Percentiles rank a stretch among this genome's conserved stretches.
These are phyloP conservation scores for Avena insularis DNA, from an alignment of 176 grass and related monocot species.

Conservation along the genomic window DNA sequence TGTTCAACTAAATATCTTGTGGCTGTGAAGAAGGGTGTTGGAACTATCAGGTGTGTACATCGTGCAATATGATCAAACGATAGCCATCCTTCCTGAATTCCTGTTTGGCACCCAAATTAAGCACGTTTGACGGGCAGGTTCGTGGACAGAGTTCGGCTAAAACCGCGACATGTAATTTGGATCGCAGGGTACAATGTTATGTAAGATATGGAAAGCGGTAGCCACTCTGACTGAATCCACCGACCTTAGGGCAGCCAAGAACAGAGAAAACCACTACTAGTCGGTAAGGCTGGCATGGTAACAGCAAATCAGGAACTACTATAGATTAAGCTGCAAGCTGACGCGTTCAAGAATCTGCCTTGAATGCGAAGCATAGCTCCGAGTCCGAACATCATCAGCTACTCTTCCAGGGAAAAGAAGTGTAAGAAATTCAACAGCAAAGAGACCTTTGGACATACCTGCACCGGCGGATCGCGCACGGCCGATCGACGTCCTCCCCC, in stretches of 20 bases:
- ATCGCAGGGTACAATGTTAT: neutral
- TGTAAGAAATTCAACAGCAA: neutral
- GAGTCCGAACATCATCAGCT: too few species aligned
- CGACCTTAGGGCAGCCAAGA: neutral
- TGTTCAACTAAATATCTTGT: neutral
- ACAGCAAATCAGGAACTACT: neutral
- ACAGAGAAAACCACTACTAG: neutral
- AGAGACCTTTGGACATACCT: slow-evolving; percentile 19
- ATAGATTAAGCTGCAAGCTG: neutral
- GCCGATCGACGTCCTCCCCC: neutral
- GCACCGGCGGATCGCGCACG: neutral
- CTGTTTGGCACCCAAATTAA: neutral
- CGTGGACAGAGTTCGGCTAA: too few species aligned
- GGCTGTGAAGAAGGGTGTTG: neutral
- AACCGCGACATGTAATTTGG: too few species aligned
- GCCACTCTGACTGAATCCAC: neutral
- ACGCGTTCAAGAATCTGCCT: neutral
- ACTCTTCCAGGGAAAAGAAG: neutral
- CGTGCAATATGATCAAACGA: neutral
- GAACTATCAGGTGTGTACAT: neutral
- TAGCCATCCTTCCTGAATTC: neutral
- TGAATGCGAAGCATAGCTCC: neutral
- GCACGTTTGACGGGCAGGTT: neutral
- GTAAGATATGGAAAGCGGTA: neutral
- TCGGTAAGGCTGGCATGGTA: too few species aligned